phyloP scores from a whole-genome alignment of 2,329 filamentous ascomycete genomes.

The Aspergillus quadricinctus region DNA sequence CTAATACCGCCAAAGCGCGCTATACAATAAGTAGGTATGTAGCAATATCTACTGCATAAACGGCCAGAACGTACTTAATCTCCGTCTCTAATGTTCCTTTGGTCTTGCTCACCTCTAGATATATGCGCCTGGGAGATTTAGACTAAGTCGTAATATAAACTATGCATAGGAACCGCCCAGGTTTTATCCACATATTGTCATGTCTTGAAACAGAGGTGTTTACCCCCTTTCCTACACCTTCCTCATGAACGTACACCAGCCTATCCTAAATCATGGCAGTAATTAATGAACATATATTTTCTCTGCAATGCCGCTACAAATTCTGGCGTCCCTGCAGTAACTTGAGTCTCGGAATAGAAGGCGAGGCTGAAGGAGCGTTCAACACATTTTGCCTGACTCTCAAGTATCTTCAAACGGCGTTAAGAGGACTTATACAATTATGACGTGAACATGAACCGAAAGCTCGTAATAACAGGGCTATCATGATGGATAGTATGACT shows the following conservation, averaged over 20 bases:
- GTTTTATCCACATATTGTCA: neutral
- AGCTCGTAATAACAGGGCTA: neutral
- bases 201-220: neutral
- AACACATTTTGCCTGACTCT: neutral
- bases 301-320: neutral
- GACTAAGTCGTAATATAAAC: too few species aligned
- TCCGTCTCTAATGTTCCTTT: neutral
- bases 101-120: too few species aligned
- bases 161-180: neutral
- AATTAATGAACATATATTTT: neutral
- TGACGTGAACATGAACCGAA: neutral
- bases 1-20: neutral
- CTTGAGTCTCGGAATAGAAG: neutral
- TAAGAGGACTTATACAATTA: neutral
- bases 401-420: neutral
- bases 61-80: neutral
- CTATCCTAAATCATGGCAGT: neutral
- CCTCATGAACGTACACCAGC: too few species aligned
- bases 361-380: too few species aligned
- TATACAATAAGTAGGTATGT: neutral
- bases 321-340: neutral
- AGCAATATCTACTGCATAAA: neutral
- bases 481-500: neutral
- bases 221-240: neutral
- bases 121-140: too few species aligned